Conservation (phyloP, 2,329 filamentous ascomycete genomes). For the Cytospora chrysosperma region DNA sequence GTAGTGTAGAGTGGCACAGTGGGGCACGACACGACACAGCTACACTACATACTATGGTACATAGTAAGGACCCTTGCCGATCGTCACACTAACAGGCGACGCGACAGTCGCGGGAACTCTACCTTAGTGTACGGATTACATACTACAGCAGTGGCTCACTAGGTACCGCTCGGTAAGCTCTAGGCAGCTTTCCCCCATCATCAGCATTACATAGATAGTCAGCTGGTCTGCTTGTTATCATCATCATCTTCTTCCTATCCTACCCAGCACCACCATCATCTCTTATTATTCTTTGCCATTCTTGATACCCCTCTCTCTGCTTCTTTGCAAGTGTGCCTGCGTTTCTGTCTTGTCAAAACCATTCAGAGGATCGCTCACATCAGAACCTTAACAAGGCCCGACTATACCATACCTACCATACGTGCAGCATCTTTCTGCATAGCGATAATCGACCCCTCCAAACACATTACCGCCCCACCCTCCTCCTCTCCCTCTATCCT, state of each 20-base stretch:
- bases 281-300: neutral
- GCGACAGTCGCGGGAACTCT: neutral
- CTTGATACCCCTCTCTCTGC: slow-evolving; percentile 17
- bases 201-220: neutral
- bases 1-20: no score
- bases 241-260: neutral
- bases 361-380: neutral
- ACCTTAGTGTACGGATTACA: neutral
- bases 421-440: neutral
- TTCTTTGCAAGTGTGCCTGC: neutral
- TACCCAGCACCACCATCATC: neutral
- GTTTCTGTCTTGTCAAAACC: neutral
- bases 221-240: no score
- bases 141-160: no score
- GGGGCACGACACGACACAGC: neutral
- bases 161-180: no score
- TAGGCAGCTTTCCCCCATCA: neutral
- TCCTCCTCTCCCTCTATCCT: no score
- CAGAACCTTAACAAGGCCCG: neutral
- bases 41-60: neutral
- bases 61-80: neutral
- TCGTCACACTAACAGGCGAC: neutral
- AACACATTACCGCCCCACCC: neutral
- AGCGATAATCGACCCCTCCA: neutral
- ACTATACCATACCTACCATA: neutral